Evolutionary conservation across 345 rosid genomes (phyloP), one percentile per base, ranked within the genome.

Genomic region (Pistacia integerrima): DNA sequence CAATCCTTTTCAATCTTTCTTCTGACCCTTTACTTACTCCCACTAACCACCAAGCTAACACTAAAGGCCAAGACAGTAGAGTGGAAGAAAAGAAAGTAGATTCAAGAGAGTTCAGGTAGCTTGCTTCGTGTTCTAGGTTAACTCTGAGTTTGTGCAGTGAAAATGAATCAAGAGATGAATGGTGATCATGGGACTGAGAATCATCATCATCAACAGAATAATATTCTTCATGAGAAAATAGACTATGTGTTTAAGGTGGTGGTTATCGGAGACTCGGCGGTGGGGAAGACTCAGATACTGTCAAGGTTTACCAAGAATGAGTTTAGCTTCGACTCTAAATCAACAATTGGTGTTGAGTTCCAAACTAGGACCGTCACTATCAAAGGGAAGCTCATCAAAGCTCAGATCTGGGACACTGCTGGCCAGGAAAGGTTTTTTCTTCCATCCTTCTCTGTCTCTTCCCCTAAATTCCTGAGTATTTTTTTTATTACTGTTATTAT

Each of bases 371-470:
- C 92, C 9, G 78, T 91, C 85, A 87, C 84, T 74, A 84, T 88
- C 36, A 86, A 87, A 0, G 80, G 82, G 49, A 91, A 90, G 74
- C 82, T 90, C 84, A 81, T 93, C 75, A 93, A 91, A 83, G 94
- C 97, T 76, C 98, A 93, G 93, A 93, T 93, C 92, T 93, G 98
- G 98, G 97, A 93, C 76, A 91, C 98, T 41, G 98, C 98, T 70
- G 98, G 98, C 77, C 98, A 93, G 79, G 98, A 93, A 85, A 91
- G 98, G 98, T 93, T 69, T 38, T 51, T 56, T 4, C 30, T 64
- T 77, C 25, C 54, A 70, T 46, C 20, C 35, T 52, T 73, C 67
- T 64, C 46, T 12, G 4, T 41, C 4, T 7, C 20, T 64, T 46
- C 13, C 17, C 11, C 4, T 30, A 14, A 13, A 14, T 64, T 33